Evolutionary conservation across 139 green algal species (phyloP), one percentile per base, ranked within the genome.

Genomic region (Parachlorella kessleri): DNA sequence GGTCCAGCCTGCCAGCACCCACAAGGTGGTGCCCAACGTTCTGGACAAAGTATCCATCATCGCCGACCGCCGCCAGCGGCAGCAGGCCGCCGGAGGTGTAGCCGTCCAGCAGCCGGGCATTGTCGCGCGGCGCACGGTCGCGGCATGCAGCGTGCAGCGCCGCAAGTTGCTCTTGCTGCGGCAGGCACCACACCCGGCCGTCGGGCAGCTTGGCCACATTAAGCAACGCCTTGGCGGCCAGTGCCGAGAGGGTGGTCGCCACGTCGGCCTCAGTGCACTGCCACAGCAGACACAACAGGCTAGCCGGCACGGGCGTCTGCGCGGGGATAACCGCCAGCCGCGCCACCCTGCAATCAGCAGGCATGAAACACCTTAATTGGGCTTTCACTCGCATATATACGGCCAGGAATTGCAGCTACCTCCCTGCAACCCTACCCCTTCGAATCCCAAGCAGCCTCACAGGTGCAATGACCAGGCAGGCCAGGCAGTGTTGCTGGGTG

Each of bases 11-110:
- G 38, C 81, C 82, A 7, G 83, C 88, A 0, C 76, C 83, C 36
- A 91, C 63, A 35, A 95, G 71, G 83, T 97, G 93, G 81, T 96
- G 86, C 5, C 85, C 86, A 32, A 94, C 40, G 32, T 89, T 90
- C 68, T 88, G 85, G 65, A 95, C 77, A 59, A 96, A 88, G 86
- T 97, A 97, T 9, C 90, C 87, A 69, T 95, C 92, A 59, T 95
- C 90, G 5, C 66, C 70, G 1, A 91, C 55, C 21, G 76, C 68
- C 26, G 68, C 76, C 37, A 88, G 63, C 39, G 63, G 48, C 65
- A 67, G 53, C 23, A 23, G 9, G 37, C 24, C 28, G 6, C 3
- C 24, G 28, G 7, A 23, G 48, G 48, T 59, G 66, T 83, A 85
- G 0, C 67, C 38, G 42, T 69, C 76, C 37, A 91, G 33, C 42